Evolutionary conservation across 768 basidiomycete genomes (phyloP).

Genomic region (Neoboletus subvelutipes): DNA sequence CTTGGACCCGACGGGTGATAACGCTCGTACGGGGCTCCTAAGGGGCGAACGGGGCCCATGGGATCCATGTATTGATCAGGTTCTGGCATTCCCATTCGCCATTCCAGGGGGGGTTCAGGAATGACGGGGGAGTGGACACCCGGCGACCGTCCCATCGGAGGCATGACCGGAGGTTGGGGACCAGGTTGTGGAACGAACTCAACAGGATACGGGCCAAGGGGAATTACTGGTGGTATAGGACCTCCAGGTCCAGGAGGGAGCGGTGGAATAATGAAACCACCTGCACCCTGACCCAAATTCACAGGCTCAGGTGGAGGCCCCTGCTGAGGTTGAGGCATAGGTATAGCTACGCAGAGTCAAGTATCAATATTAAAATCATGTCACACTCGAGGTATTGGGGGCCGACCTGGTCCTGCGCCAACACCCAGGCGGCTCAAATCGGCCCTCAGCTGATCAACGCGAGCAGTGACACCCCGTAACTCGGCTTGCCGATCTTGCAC

Average conservation of each 20-base stretch:
- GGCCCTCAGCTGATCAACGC: constrained; percentile 50
- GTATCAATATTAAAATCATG: background rate
- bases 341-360: constrained; percentile 14
- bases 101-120: constrained; percentile 17
- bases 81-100: constrained; percentile 26
- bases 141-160: constrained; percentile 10
- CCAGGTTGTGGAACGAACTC: constrained; percentile 25
- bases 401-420: constrained; percentile 42
- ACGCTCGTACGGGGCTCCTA: constrained; percentile 22
- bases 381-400: background rate
- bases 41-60: constrained; percentile 38
- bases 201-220: constrained; percentile 10
- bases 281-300: constrained; percentile 7
- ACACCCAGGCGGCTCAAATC: constrained; percentile 46
- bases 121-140: constrained; percentile 24
- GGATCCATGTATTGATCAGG: constrained; percentile 13
- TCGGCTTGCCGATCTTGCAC: constrained; percentile 78
- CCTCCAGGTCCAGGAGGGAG: constrained; percentile 15
- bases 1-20: constrained; percentile 5
- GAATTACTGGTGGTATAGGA: constrained; percentile 20
- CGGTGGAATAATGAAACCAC: constrained; percentile 25
- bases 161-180: constrained; percentile 25
- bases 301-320: background rate
- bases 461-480: constrained; percentile 60
- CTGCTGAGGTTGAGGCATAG: constrained; percentile 28